A percentile compares a stretch with the other conserved stretches of the same genome.
Conservation (phyloP, 2,329 filamentous ascomycete species). For the Hymenoscyphus repandus region DNA sequence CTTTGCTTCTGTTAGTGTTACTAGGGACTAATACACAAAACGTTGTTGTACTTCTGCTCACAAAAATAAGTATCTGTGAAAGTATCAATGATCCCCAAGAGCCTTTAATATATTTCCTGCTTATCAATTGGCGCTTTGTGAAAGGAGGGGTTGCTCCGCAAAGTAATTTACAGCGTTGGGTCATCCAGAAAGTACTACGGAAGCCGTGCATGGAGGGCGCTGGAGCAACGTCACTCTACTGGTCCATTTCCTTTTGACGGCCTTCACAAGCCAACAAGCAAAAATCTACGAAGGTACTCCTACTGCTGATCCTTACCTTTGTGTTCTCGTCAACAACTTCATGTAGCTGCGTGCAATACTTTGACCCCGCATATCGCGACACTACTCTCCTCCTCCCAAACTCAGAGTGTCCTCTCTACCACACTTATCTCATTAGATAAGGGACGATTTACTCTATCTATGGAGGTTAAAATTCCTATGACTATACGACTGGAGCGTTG, state of each 20-base stretch:
- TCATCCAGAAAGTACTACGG: neutral
- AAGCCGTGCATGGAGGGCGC: neutral
- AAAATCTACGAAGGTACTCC: neutral
- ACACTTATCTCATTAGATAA: neutral
- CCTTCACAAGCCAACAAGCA: conserved; percentile 1
- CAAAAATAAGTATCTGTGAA: too few species aligned
- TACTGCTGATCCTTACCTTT: conserved; percentile 2
- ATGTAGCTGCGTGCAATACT: conserved; percentile 6
- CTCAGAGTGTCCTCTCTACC: neutral
- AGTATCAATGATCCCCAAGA: too few species aligned
- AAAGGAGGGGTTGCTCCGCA: too few species aligned
- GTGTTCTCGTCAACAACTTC: conserved; percentile 4
- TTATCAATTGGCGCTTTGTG: neutral
- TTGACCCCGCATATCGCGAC: conserved; percentile 3
- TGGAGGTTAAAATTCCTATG: conserved; percentile 11
- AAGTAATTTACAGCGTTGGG: too few species aligned
- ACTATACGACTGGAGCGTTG: conserved; percentile 12
- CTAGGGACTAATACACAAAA: too few species aligned
- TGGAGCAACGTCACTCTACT: neutral
- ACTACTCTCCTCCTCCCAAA: neutral
- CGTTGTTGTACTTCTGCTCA: too few species aligned
- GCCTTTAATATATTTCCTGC: neutral
- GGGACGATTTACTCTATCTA: conserved; percentile 7
- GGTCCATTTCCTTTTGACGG: neutral
- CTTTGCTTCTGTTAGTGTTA: too few species aligned